Conservation (phyloP, 768 basidiomycete species). For the Suillus clintonianus region DNA sequence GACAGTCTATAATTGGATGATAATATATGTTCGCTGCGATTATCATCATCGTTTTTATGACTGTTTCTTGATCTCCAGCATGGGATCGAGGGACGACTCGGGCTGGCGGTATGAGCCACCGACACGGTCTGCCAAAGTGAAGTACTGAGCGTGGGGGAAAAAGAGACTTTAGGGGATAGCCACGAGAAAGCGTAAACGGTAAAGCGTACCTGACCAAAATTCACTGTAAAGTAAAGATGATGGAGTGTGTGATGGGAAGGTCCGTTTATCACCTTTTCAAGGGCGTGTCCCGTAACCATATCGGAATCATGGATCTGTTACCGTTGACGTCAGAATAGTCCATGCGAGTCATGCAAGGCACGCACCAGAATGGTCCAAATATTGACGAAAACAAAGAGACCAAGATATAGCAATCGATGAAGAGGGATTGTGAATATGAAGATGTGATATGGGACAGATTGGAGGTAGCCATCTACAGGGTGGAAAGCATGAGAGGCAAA, state of each 20-base stretch:
- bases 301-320: conserved; percentile 95
- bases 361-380: conserved; percentile 89
- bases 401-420: conserved; percentile 82
- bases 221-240: conserved; percentile 95
- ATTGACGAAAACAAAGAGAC: conserved; percentile 89
- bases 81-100: conserved; percentile 77
- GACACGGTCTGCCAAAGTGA: conserved; percentile 89
- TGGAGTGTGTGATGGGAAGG: conserved; percentile 98
- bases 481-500: conserved; percentile 99
- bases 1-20: conserved; percentile 1
- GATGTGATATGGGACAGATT: conserved; percentile 94
- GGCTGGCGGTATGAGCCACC: conserved; percentile 91
- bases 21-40: neutral
- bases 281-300: conserved; percentile 90
- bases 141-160: conserved; percentile 63
- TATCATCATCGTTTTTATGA: conserved; percentile 8
- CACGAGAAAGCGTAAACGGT: conserved; percentile 7
- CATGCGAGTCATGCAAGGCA: conserved; percentile 13
- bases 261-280: conserved; percentile 94
- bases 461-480: conserved; percentile 90
- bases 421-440: conserved; percentile 90
- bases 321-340: neutral
- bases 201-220: conserved; percentile 81
- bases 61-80: conserved; percentile 54
- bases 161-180: conserved; percentile 11